phyloP scores from a whole-genome alignment of 345 rosid species.

The Eutrema heterophyllum region DNA sequence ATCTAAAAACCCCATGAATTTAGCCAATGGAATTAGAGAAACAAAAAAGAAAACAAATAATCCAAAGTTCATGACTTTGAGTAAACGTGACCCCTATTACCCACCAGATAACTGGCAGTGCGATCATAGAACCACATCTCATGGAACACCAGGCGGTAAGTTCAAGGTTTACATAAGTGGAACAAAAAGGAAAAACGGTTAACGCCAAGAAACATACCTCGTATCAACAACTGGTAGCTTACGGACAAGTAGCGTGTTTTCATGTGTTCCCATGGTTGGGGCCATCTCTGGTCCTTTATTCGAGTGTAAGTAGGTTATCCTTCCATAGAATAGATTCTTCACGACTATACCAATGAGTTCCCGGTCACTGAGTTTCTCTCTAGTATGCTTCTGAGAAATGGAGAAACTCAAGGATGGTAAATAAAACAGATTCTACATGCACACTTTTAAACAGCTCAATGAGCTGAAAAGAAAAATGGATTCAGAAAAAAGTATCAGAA shows the following conservation, averaged over 20 bases:
- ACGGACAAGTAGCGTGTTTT: slow-evolving; percentile 81
- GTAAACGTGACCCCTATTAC: not conserved
- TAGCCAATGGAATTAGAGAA: not conserved
- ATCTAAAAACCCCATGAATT: not conserved
- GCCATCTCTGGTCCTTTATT: slow-evolving; percentile 70
- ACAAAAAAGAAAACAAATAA: not conserved
- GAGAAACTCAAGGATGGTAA: not conserved
- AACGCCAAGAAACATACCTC: slow-evolving; percentile 34
- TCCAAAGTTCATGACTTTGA: not conserved
- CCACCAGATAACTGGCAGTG: not conserved
- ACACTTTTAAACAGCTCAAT: not conserved
- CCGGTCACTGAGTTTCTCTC: slow-evolving; percentile 52
- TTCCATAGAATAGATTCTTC: slow-evolving; percentile 75
- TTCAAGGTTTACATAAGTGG: not conserved
- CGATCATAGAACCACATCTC: not conserved
- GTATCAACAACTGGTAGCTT: slow-evolving; percentile 69
- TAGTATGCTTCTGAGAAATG: slow-evolving; percentile 47
- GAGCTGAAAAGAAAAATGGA: not conserved
- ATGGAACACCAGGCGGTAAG: not conserved
- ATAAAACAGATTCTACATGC: not conserved
- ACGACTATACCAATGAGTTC: slow-evolving; percentile 49
- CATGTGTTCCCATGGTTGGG: slow-evolving; percentile 52
- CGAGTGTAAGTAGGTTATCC: slow-evolving; percentile 73
- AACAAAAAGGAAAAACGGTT: not conserved
- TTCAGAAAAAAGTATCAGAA: too few species aligned